Evolutionary conservation across 2,329 filamentous ascomycete genomes (phyloP).

Genomic region (Camptophora hylomeconis): DNA sequence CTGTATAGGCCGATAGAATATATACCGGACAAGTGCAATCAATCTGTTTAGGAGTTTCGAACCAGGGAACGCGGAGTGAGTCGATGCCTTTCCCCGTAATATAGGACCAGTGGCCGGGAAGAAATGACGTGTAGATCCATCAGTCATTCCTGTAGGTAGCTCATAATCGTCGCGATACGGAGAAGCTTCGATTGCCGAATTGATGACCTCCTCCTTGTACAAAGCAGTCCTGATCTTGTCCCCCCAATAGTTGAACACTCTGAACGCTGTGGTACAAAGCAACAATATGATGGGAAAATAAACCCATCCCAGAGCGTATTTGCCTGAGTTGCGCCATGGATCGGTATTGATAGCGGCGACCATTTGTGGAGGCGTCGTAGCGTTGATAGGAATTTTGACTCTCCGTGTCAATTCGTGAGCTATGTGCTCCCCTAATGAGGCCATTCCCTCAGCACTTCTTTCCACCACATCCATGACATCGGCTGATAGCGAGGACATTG

Average conservation of each 20-base stretch:
- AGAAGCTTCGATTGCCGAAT: slow-evolving; percentile 38
- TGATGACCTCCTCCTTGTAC: slow-evolving; percentile 68
- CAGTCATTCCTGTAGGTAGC: slow-evolving; percentile 43
- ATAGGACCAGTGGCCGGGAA: slow-evolving; percentile 54
- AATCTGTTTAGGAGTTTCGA: slow-evolving; percentile 71
- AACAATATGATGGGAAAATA: slow-evolving; percentile 72
- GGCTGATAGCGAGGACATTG: slow-evolving; percentile 3
- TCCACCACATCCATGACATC: slow-evolving; percentile 2
- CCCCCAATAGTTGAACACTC: slow-evolving; percentile 80
- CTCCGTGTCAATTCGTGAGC: slow-evolving; percentile 30
- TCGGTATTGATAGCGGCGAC: slow-evolving; percentile 49
- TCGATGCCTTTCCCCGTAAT: slow-evolving; percentile 46
- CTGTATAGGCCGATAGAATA: slow-evolving; percentile 79
- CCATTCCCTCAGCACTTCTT: slow-evolving; percentile 1
- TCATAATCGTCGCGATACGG: slow-evolving; percentile 40
- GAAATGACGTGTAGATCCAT: slow-evolving; percentile 57
- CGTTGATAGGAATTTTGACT: slow-evolving; percentile 43
- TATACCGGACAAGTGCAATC: slow-evolving; percentile 71
- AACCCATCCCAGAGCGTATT: slow-evolving; percentile 78
- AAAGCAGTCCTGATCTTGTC: slow-evolving; percentile 85
- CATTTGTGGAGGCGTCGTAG: slow-evolving; percentile 41
- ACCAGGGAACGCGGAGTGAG: slow-evolving; percentile 59
- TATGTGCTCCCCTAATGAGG: slow-evolving; percentile 3
- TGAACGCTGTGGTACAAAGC: slow-evolving; percentile 51
- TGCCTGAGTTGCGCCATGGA: slow-evolving; percentile 68